Conservation (phyloP, 768 basidiomycete species). For the Leccinum sublutescens region DNA sequence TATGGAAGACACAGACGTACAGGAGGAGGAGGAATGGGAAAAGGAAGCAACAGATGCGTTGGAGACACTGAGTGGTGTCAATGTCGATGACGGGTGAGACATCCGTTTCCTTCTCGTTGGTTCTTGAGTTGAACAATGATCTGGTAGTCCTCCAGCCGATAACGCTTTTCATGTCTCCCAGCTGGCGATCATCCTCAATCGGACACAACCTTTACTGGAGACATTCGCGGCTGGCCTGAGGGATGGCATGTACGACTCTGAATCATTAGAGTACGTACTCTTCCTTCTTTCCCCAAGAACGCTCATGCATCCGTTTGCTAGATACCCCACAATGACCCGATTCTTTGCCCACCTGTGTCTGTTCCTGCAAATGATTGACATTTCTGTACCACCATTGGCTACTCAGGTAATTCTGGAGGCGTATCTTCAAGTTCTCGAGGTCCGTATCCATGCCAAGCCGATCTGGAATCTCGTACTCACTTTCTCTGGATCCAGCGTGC, state of each 20-base stretch:
- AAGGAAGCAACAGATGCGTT: slow-evolving; percentile 58
- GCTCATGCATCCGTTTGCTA: slow-evolving; percentile 25
- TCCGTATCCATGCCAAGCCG: slow-evolving; percentile 25
- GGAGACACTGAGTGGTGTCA: slow-evolving; percentile 54
- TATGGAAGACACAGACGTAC: slow-evolving; percentile 29
- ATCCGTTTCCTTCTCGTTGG: background rate
- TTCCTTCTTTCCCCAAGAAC: slow-evolving; percentile 2
- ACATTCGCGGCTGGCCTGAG: slow-evolving; percentile 60
- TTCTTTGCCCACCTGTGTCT: slow-evolving; percentile 96
- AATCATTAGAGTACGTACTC: slow-evolving; percentile 54
- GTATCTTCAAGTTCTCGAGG: slow-evolving; percentile 87
- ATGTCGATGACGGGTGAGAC: slow-evolving; percentile 63
- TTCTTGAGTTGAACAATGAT: slow-evolving; percentile 4
- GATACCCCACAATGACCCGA: slow-evolving; percentile 70
- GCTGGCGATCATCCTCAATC: slow-evolving; percentile 70
- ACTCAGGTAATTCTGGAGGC: slow-evolving; percentile 83
- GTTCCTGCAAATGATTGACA: slow-evolving; percentile 79
- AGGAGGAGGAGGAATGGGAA: slow-evolving; percentile 60
- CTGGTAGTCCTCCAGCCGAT: slow-evolving; percentile 53
- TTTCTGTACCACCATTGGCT: slow-evolving; percentile 67
- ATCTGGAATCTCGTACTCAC: background rate
- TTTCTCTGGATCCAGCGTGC: slow-evolving; percentile 45
- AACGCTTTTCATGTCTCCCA: slow-evolving; percentile 84
- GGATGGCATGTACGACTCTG: slow-evolving; percentile 46
- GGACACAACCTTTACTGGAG: slow-evolving; percentile 65